These are phyloP conservation scores for Plantago lanceolata DNA, from an alignment of 305 asterid genomes.

Conservation along the genomic window DNA sequence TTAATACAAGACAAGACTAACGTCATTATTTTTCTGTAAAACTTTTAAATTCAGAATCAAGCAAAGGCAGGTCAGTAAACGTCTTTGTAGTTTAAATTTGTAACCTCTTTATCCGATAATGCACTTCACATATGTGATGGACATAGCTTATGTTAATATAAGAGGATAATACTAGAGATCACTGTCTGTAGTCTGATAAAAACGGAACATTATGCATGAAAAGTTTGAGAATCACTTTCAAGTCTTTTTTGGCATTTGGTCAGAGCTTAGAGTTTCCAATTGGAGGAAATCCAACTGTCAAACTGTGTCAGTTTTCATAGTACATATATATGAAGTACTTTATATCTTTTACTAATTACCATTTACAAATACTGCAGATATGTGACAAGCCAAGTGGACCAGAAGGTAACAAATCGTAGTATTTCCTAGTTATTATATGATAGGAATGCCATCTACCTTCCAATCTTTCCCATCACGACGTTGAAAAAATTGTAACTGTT, in stretches of 20 bases:
- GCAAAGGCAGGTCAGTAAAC: constrained; percentile 1
- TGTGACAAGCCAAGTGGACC: constrained; percentile 33
- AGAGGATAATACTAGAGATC: not conserved
- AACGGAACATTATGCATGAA: not conserved
- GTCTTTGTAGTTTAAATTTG: constrained; percentile 10
- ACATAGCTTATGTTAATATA: not conserved
- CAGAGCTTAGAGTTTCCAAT: not conserved
- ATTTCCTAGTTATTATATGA: constrained; percentile 12
- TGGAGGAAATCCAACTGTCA: constrained; percentile 15
- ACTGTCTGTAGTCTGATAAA: not conserved
- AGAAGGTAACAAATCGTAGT: constrained; percentile 36
- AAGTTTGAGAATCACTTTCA: constrained; percentile 1
- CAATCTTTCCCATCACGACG: constrained; percentile 12
- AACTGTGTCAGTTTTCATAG: constrained; percentile 9
- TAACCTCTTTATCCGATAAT: constrained; percentile 7
- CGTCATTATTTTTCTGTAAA: constrained; percentile 1
- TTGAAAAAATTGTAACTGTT: constrained; percentile 4
- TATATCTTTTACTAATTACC: constrained; percentile 15
- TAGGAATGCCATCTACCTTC: constrained; percentile 8
- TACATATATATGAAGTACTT: too few species aligned
- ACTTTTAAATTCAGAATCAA: constrained; percentile 10
- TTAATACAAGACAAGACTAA: not conserved
- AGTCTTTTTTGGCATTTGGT: not conserved
- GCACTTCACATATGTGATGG: not conserved
- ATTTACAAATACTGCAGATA: constrained; percentile 44